Conservation (phyloP, 2,329 filamentous ascomycete species). For the Stachybotrys elegans region DNA sequence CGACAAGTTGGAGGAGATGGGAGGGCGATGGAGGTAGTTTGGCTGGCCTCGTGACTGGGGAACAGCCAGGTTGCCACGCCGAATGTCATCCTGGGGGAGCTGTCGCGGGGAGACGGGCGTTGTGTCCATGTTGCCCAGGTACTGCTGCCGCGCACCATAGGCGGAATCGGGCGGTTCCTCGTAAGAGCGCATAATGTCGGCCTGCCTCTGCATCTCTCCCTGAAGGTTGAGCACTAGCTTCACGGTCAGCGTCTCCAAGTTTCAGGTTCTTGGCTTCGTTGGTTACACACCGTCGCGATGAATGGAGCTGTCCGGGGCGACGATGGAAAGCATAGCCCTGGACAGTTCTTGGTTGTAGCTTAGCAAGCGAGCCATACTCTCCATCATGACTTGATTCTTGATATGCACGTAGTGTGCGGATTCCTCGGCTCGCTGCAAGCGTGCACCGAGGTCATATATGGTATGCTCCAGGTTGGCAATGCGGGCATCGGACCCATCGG, state of each 20-base stretch:
- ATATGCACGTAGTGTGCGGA: constrained; percentile 71
- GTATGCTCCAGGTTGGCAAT: constrained; percentile 73
- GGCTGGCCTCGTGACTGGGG: constrained; percentile 53
- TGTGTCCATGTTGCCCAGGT: constrained; percentile 64
- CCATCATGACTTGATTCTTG: constrained; percentile 76
- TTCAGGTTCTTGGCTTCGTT: too few species aligned
- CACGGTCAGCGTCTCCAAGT: too few species aligned
- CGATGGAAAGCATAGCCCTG: constrained; percentile 65
- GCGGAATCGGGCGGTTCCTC: constrained; percentile 66
- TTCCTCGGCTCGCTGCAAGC: constrained; percentile 80
- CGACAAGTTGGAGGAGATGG: constrained; percentile 76
- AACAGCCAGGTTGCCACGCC: constrained; percentile 66
- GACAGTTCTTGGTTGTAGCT: constrained; percentile 84
- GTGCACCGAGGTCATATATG: constrained; percentile 71
- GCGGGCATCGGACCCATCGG: constrained; percentile 72
- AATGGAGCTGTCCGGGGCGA: constrained; percentile 70
- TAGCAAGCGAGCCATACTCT: constrained; percentile 65
- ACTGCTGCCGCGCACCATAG: constrained; percentile 61
- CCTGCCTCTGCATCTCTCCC: constrained; percentile 56
- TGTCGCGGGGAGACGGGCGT: constrained; percentile 84
- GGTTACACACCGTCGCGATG: constrained; percentile 73
- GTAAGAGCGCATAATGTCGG: constrained; percentile 49
- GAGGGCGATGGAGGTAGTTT: constrained; percentile 65
- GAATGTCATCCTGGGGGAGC: constrained; percentile 76
- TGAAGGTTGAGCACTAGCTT: constrained; percentile 51